Conservation (phyloP, 176 grass and related monocot species). For the Thalia dealbata region DNA sequence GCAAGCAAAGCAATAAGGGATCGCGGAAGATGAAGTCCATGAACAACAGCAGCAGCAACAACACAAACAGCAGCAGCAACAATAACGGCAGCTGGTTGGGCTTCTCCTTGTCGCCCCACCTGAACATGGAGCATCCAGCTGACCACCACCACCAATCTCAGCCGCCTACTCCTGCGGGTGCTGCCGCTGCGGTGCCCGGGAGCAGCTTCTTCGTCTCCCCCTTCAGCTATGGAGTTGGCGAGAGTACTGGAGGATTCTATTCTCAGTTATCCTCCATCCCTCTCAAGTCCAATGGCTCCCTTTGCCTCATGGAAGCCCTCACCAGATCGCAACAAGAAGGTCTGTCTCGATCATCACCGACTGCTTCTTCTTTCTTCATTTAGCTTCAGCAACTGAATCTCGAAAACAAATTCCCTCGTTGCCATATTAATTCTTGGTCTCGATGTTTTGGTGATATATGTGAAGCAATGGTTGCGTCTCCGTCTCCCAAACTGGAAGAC, state of each 20-base stretch:
- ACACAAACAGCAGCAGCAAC: conserved; percentile 35
- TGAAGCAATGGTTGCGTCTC: conserved; percentile 51
- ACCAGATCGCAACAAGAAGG: conserved; percentile 46
- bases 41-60: conserved; percentile 39
- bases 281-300: conserved; percentile 77
- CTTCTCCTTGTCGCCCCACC: conserved; percentile 74
- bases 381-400: conserved; percentile 1
- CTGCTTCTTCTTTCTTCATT: conserved; percentile 13
- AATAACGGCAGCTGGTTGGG: conserved; percentile 56
- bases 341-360: not conserved
- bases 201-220: conserved; percentile 11
- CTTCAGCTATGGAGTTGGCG: conserved; percentile 25
- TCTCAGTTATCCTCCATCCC: conserved; percentile 65
- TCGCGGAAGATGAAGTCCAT: conserved; percentile 61
- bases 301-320: conserved; percentile 71
- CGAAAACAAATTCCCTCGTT: not conserved
- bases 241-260: conserved; percentile 46
- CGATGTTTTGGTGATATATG: not conserved
- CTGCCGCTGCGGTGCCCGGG: conserved; percentile 5
- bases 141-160: conserved; percentile 31
- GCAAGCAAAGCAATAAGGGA: not conserved
- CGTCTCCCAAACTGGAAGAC: conserved; percentile 85
- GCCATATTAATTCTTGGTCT: conserved; percentile 6
- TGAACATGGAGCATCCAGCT: conserved; percentile 35
- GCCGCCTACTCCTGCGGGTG: conserved; percentile 37